Evolutionary conservation across 495 filamentous ascomycete species (phyloP), one percentile per base, ranked within the genome.

Genomic region (Penicillium coffeae): DNA sequence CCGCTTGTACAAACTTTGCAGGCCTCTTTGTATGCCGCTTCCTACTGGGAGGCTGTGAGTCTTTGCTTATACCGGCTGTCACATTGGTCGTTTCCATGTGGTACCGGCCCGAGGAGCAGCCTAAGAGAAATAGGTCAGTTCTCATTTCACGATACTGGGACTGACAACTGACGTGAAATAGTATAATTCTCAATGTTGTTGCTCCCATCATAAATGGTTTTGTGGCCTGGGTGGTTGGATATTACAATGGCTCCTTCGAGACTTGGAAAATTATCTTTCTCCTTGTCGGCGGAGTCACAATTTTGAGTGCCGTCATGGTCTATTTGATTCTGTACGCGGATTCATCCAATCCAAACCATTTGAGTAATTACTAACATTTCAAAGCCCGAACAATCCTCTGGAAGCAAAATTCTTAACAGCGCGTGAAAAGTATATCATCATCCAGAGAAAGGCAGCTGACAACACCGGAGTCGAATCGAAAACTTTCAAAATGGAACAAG

Each of bases 201-300:
- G 43, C 43, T 10, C 43, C 43, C 4, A 45, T 45, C 3, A 21
- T 45, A 10, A 45, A 45, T 25, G 32, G 32, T 19, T 45, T 45
- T n/a, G 14, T 45, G 4, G 43, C 43, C 8, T 45, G 43, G 43
- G 43, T 37, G 6, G 43, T 45, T 21, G 43, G 43, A 12, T 45
- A 45, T n/a, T 45, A 45, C 18, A 36, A 36, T 21, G 43, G 43
- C 1, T 20, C 43, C 8, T 45, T 37, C 19, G 33, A 45, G 13
- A 21, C 43, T 21, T 45, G 43, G 43, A 45, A 45, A 34, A 45
- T 45, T n/a, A 45, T 45, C 3, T 45, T 45, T 20, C 33, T 45
- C 10, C 7, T 45, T 3, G 18, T 45, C 19, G 43, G 43, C 10
- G 33, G 14, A 5, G 9, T 45, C 25, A 45, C 43, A 3, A 37